Conservation (phyloP, 2,329 filamentous ascomycete species). For the Trichophyton rubrum region DNA sequence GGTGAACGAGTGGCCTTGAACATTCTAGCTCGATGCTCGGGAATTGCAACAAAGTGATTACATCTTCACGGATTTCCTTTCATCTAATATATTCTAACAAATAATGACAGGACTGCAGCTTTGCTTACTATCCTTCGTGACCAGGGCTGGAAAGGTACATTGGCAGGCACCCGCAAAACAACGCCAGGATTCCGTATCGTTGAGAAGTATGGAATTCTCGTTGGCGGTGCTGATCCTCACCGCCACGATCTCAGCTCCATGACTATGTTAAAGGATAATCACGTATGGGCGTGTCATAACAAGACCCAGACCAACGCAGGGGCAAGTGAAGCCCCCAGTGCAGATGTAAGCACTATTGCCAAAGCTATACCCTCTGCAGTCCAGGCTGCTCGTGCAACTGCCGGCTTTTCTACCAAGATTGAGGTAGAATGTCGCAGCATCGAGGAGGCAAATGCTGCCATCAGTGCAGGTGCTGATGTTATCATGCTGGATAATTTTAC, state of each 20-base stretch:
- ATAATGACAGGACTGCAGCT: conserved; percentile 26
- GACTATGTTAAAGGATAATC: conserved; percentile 99
- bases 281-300: conserved; percentile 73
- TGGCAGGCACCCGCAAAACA: conserved; percentile 95
- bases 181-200: conserved; percentile 91
- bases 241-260: conserved; percentile 83
- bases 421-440: conserved; percentile 91
- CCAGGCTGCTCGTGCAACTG: conserved; percentile 65
- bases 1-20: conserved; percentile 91
- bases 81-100: conserved; percentile 9
- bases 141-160: conserved; percentile 63
- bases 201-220: conserved; percentile 96
- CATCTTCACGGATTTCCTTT: neutral
- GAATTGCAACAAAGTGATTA: conserved; percentile 59
- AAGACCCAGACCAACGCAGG: conserved; percentile 17
- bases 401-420: conserved; percentile 83
- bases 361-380: conserved; percentile 76
- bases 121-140: conserved; percentile 42
- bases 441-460: conserved; percentile 80
- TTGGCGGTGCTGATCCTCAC: conserved; percentile 84
- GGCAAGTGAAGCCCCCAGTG: conserved; percentile 15
- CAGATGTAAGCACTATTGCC: conserved; percentile 50
- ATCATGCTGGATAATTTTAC: conserved; percentile 97
- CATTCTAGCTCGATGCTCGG: conserved; percentile 77
- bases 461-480: conserved; percentile 80